Evolutionary conservation across 768 basidiomycete genomes (phyloP), one percentile per base, ranked within the genome.

Genomic region (Lanmaoa rubissima): DNA sequence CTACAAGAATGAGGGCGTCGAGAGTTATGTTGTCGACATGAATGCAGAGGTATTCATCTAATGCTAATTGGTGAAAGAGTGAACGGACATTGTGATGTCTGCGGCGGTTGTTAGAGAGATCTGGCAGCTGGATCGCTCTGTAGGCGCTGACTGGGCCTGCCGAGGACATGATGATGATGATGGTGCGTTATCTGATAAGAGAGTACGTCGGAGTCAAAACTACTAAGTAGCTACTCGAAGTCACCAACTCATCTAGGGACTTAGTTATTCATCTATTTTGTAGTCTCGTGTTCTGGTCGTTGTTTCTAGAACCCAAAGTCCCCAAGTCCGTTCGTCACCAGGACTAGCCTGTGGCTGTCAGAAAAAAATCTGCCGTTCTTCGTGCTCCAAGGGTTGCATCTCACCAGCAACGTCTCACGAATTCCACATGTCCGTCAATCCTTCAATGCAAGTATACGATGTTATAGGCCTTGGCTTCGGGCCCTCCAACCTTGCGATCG

Each of bases 401-500:
- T 39, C 17, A 14, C 12, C 32, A 51, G 21, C 38, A 13, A 4
- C 44, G 16, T 32, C 46, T 21, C 28, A 19, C 46, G 19, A 44
- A n/a, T 38, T 44, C 32, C 36, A 60, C 39, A 60, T 60, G 59
- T 34, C 59, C 3, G 32, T 14, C 35, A 21, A 34, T 16, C 31
- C 59, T 28, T 44, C 24, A 32, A 52, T 21, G 14, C 45, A 39
- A 26, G 52, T 66, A 19, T 78, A 75, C 68, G 81, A 83, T 67
- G 61, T 81, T 28, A 70, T 83, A 52, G 79, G 79, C 45, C 63
- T 81, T 16, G 82, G 82, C 2, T 82, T 82, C 53, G 82, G 82
- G 12, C 81, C 81, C 24, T 76, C 81, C 3, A 81, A 81, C 61
- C 69, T 83, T 54, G 81, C 82, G 35, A 71, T 82, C 48, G 79